Evolutionary conservation across 2,329 filamentous ascomycete genomes (phyloP), one percentile per base, ranked within the genome.

Genomic region (Clarireedia monteithiana): DNA sequence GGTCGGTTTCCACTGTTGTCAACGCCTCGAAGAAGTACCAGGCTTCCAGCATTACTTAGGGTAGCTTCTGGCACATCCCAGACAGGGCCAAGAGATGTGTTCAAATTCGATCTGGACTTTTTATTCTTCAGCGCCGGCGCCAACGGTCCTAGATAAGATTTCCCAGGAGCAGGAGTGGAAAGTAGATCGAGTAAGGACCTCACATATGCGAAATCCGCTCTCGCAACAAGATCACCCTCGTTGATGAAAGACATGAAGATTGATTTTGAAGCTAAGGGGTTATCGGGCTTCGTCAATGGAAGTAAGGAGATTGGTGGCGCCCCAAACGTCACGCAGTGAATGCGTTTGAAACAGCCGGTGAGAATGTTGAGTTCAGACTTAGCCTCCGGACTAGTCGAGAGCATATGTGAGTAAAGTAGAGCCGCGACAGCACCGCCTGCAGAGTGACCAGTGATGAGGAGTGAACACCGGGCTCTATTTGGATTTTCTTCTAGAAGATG

Each of bases 291-390:
- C 27, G 75, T 66, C 2, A 95, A 72, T 0, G 89, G 88, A 1
- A 87, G 75, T 0, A 91, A 75, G 20, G 84, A 86, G 2, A 95
- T 76, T 0, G 90, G 89, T 1, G 90, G 90, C 0, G 88, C 80
- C n/a, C 90, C 90, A 63, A 95, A 95, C 0, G 86, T 91, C 42
- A 95, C 75, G 71, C 90, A 95, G 70, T 95, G 89, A 3, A 95
- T 79, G 44, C 88, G 78, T 66, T 85, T 86, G 73, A 95, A 94
- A 70, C 77, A 84, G 1, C 77, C 77, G 0, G 86, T 84, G 4
- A 95, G 77, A 34, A 75, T 69, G 58, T 79, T 88, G 45, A 95
- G 80, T 66, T 92, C 86, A 6, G 85, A 89, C 44, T 75, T 69
- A 3, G 85, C 75, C 2, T 70, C 70, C 12, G 69, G 70, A 1